Evolutionary conservation across 805 yeast genomes (phyloP).

Genomic region (Tetrapisispora namnaoensis): DNA sequence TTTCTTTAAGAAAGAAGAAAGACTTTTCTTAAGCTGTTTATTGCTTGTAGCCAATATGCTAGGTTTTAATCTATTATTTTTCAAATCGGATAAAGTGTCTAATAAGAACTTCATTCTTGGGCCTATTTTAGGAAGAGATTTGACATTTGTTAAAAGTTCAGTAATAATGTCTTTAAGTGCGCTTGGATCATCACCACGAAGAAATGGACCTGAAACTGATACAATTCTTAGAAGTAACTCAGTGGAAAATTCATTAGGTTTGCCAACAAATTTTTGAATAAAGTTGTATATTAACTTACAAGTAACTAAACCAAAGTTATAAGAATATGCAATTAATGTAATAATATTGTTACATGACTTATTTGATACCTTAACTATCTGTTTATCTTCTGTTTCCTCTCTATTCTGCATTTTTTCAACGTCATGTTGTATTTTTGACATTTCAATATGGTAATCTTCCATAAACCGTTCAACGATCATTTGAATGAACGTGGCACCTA

Average conservation of each 20-base stretch:
- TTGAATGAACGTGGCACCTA: conserved; percentile 83
- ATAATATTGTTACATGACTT: conserved; percentile 56
- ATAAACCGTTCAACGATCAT: conserved; percentile 64
- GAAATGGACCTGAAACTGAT: conserved; percentile 68
- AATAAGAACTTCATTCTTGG: conserved; percentile 74
- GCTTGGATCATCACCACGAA: conserved; percentile 83
- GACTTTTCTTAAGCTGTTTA: conserved; percentile 37
- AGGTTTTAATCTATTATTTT: conserved; percentile 67
- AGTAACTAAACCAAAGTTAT: conserved; percentile 66
- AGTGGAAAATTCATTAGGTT: conserved; percentile 60
- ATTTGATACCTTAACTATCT: conserved; percentile 10
- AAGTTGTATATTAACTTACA: conserved; percentile 71
- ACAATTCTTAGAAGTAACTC: conserved; percentile 68
- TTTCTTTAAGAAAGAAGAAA: conserved; percentile 39
- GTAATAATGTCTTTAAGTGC: conserved; percentile 71
- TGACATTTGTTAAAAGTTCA: conserved; percentile 18
- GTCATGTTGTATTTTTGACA: neutral
- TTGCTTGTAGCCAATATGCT: conserved; percentile 25
- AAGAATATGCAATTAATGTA: conserved; percentile 67
- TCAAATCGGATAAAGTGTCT: conserved; percentile 77
- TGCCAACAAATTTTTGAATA: conserved; percentile 41
- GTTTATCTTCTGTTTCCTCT: neutral
- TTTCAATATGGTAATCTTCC: conserved; percentile 23
- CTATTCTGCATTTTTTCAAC: neutral
- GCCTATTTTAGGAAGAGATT: conserved; percentile 39